Evolutionary conservation across 768 basidiomycete species (phyloP).

Genomic region (Tulasnella sp.): DNA sequence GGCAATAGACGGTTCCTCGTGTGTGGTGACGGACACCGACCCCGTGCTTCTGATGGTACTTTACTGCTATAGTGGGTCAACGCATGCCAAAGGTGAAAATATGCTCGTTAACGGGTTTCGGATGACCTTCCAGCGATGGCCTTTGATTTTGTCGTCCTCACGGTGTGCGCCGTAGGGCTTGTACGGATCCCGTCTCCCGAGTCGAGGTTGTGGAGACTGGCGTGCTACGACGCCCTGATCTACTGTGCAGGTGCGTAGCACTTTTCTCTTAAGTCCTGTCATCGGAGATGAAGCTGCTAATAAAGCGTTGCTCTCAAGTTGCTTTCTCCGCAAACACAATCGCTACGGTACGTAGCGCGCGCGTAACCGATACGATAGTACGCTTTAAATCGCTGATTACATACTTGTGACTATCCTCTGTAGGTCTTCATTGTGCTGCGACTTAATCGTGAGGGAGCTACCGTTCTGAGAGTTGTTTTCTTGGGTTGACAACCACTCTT

Average conservation of each 20-base stretch:
- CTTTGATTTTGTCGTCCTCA: constrained; percentile 55
- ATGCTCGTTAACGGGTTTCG: not conserved
- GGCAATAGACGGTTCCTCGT: not conserved
- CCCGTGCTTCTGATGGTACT: constrained; percentile 45
- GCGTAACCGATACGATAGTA: not conserved
- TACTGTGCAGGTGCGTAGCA: constrained; percentile 46
- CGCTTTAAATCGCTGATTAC: too few species aligned
- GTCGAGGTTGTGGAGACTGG: constrained; percentile 45
- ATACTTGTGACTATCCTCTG: not conserved
- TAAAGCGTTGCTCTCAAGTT: too few species aligned
- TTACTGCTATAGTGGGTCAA: constrained; percentile 42
- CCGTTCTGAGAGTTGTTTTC: too few species aligned
- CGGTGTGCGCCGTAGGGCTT: constrained; percentile 51
- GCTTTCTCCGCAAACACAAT: not conserved
- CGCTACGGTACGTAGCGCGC: not conserved
- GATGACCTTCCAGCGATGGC: constrained; percentile 36
- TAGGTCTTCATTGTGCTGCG: constrained; percentile 4
- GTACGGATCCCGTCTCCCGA: constrained; percentile 36
- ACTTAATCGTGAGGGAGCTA: constrained; percentile 7
- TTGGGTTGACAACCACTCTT: too few species aligned
- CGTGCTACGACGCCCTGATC: constrained; percentile 59
- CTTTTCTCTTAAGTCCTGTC: not conserved
- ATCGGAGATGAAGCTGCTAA: not conserved
- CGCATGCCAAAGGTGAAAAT: not conserved
- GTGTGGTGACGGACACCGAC: constrained; percentile 23